Evolutionary conservation across 2,329 filamentous ascomycete species (phyloP).

Genomic region (Beauveria rudraprayagi): DNA sequence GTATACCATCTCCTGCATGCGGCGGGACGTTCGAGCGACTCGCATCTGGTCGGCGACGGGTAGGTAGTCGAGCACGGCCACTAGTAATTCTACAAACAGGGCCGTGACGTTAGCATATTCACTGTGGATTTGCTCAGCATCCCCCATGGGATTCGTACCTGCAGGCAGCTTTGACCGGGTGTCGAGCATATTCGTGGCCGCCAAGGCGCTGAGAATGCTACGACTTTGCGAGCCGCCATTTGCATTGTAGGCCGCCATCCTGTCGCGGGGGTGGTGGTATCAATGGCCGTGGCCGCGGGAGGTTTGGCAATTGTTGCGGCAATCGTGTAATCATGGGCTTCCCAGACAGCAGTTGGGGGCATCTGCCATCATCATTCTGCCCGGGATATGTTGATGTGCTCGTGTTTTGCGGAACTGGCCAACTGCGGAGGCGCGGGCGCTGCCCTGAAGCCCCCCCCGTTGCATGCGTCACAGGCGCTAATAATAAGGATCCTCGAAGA

Average conservation of each 20-base stretch:
- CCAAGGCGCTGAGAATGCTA: constrained; percentile 67
- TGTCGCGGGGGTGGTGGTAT: constrained; percentile 7
- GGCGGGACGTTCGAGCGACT: constrained; percentile 75
- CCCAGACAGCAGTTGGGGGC: background rate
- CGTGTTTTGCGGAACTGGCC: background rate
- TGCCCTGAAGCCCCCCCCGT: background rate
- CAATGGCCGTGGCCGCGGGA: background rate
- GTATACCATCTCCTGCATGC: constrained; percentile 96
- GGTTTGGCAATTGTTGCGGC: background rate
- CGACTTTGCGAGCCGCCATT: constrained; percentile 31
- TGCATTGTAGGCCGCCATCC: constrained; percentile 38
- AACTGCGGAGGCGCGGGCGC: background rate
- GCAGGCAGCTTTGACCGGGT: constrained; percentile 73
- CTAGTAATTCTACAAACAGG: constrained; percentile 63
- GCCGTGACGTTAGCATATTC: background rate
- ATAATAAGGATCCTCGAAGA: background rate
- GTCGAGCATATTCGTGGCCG: constrained; percentile 72
- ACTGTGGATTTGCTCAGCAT: too few species aligned
- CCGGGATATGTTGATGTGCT: background rate
- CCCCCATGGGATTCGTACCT: constrained; percentile 41
- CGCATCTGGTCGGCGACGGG: constrained; percentile 76
- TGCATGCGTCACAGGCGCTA: constrained; percentile 6
- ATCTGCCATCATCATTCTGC: constrained; percentile 4
- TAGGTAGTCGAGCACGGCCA: constrained; percentile 81
- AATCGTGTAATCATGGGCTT: background rate